Evolutionary conservation across 2,329 filamentous ascomycete species (phyloP), one percentile per base, ranked within the genome.

Genomic region (Botrytis pseudocinerea): DNA sequence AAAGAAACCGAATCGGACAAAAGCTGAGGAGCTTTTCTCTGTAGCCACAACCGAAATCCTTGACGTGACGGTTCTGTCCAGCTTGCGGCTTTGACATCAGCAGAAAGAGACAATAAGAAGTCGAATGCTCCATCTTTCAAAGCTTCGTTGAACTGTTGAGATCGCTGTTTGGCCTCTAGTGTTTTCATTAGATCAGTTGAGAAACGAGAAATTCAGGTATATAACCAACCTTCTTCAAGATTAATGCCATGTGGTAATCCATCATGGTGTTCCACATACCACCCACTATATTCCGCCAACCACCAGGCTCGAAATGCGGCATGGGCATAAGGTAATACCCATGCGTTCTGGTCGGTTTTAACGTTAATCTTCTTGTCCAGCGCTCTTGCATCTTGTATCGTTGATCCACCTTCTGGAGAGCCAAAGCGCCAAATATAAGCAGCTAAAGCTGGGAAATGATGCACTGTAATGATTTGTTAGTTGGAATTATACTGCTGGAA

Each of bases 71-170:
- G 92, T 80, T 98, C 94, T 77, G 94, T 91, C 93, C 94, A 97
- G 77, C 95, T 91, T 54, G 92, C 89, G 5, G 91, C 88, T 77
- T 91, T 93, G 70, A 95, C 88, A 79, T 97, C 94, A 44, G 93
- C 91, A 70, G 93, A 93, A 64, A 97, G 87, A 0, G 94, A 92
- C 28, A 99, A 87, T 76, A 98, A 88, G 79, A 98, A 97, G 80
- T 98, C 94, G 76, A 99, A 93, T 8, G 93, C 94, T 7, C 95
- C 95, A 76, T 98, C 94, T 78, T 94, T 93, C 10, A 98, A 83
- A 4, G 92, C 89, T 70, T 93, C 90, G 71, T 91, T 85, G 78
- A 97, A 97, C 51, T 90, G 86, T 74, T 91, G 91, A 3, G 91
- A 90, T 74, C 94, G 87, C 76, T 91, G 87, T 66, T 89, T 88